Evolutionary conservation across 176 grass and related monocot species (phyloP).

Genomic region (Tuctoria greenei): DNA sequence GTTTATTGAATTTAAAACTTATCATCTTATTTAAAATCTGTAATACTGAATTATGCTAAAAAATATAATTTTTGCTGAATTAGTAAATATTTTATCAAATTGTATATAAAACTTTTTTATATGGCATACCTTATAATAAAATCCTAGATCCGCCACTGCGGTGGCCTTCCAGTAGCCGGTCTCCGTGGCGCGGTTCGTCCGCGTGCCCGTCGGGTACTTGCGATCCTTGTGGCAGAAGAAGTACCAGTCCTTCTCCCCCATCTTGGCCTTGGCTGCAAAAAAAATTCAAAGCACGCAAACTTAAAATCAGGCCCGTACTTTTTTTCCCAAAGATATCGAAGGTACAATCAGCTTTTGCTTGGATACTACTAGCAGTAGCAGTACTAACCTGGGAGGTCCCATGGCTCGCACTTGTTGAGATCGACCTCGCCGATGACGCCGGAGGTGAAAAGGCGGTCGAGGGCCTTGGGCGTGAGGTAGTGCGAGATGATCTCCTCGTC

Average conservation of each 20-base stretch:
- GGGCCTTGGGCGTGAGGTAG: constrained; percentile 75
- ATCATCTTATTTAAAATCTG: too few species aligned
- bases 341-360: not conserved
- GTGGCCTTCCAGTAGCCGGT: constrained; percentile 98
- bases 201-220: constrained; percentile 91
- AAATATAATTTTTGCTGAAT: too few species aligned
- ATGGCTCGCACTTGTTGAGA: constrained; percentile 96
- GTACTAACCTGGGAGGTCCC: constrained; percentile 75
- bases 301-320: not conserved
- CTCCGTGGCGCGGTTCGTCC: constrained; percentile 91
- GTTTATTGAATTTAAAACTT: too few species aligned
- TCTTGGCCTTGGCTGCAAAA: constrained; percentile 64
- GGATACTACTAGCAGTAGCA: not conserved
- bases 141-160: too few species aligned
- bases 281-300: not conserved
- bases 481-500: constrained; percentile 94
- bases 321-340: too few species aligned
- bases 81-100: too few species aligned
- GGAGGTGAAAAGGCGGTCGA: constrained; percentile 50
- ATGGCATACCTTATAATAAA: too few species aligned
- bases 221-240: constrained; percentile 95
- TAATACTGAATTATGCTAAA: too few species aligned
- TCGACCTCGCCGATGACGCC: constrained; percentile 88
- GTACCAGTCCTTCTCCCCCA: constrained; percentile 93
- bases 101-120: too few species aligned